phyloP scores from a whole-genome alignment of 768 basidiomycete genomes.

The Termitomyces sp. region DNA sequence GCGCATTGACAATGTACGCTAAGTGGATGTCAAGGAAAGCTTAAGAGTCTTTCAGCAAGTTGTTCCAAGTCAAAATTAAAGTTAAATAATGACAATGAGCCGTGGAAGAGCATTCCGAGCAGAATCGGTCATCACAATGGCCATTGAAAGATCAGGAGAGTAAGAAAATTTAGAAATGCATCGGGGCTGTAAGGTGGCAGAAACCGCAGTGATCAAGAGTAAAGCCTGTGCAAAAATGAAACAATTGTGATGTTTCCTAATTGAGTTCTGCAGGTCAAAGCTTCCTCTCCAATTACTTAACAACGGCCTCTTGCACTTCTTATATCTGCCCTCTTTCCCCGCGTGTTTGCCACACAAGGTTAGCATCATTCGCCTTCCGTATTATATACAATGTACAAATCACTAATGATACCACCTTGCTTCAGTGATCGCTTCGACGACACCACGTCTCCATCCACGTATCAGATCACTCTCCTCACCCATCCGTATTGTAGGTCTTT shows the following conservation, averaged over 20 bases:
- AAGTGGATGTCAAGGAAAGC: too few species aligned
- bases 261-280: slow-evolving; percentile 5
- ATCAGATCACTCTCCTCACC: neutral
- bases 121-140: neutral
- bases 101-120: neutral
- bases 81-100: too few species aligned
- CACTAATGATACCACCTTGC: neutral
- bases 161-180: neutral
- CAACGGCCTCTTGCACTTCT: neutral
- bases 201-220: too few species aligned
- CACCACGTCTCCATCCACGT: neutral
- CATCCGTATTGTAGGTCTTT: neutral
- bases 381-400: neutral
- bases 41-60: too few species aligned
- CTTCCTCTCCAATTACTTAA: neutral
- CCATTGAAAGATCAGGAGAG: neutral
- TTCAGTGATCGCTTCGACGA: neutral
- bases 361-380: neutral
- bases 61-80: too few species aligned
- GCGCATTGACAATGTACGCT: too few species aligned
- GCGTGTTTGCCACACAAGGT: neutral
- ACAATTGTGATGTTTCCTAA: slow-evolving; percentile 6
- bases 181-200: too few species aligned
- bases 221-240: too few species aligned
- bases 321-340: neutral